A percentile compares a stretch with the other conserved stretches of the same genome.
These are phyloP conservation scores for Eragrostis nindensis DNA, from an alignment of 176 grass and related monocot genomes.

Conservation along the genomic window DNA sequence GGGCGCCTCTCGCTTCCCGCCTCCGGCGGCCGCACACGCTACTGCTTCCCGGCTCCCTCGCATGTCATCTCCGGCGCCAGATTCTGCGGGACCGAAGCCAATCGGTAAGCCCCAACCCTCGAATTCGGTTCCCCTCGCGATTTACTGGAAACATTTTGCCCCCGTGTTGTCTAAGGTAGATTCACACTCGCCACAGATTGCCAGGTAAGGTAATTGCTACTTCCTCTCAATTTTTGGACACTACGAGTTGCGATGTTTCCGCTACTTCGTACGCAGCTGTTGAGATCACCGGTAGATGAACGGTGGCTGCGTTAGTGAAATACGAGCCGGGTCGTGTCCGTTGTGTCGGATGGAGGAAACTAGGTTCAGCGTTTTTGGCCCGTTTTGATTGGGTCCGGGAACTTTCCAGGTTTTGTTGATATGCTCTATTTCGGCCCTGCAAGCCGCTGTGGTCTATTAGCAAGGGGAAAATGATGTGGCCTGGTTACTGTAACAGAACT, in stretches of 20 bases:
- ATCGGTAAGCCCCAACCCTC: too few species aligned
- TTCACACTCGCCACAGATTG: not conserved
- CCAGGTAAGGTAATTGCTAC: not conserved
- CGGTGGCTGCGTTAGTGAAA: not conserved
- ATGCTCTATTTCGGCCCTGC: not conserved
- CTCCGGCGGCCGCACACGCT: not conserved
- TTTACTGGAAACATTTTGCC: not conserved
- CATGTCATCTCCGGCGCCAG: not conserved
- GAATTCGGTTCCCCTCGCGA: too few species aligned
- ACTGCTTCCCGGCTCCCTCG: not conserved
- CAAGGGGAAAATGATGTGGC: not conserved
- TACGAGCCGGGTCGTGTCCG: not conserved
- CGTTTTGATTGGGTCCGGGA: not conserved
- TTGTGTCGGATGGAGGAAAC: not conserved
- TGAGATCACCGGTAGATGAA: not conserved
- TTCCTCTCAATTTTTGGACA: not conserved
- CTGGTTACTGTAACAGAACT: not conserved
- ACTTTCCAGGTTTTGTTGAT: not conserved
- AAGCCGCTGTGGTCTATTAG: not conserved
- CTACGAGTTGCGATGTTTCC: too few species aligned
- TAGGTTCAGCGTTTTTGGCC: not conserved
- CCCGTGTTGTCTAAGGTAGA: not conserved
- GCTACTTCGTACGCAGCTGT: not conserved
- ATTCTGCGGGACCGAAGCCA: not conserved
- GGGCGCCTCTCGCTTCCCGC: constrained; percentile 7